phyloP scores from a whole-genome alignment of 345 rosid species.

The Boechera stricta region DNA sequence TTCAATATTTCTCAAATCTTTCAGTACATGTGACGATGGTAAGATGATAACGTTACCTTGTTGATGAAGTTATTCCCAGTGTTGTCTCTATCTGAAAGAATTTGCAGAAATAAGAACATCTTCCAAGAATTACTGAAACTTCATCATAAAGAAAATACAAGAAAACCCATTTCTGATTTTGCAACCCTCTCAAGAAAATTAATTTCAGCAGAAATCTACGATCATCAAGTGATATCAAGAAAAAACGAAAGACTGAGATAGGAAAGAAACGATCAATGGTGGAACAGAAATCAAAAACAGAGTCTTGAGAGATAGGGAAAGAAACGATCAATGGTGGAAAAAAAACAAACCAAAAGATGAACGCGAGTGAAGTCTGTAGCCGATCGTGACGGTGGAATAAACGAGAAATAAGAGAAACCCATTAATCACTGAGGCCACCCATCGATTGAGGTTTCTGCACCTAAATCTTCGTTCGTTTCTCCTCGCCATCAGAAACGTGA shows the following conservation, averaged over 20 bases:
- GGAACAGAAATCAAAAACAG: not conserved
- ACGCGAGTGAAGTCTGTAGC: constrained; percentile 51
- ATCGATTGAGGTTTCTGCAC: not conserved
- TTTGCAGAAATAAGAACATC: constrained; percentile 7
- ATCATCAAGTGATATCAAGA: not conserved
- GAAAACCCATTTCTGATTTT: too few relatives aligned
- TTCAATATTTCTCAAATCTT: not conserved
- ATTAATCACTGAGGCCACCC: not conserved
- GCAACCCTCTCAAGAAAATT: not conserved
- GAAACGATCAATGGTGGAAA: constrained; percentile 1
- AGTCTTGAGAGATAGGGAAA: constrained; percentile 21
- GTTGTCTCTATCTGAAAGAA: constrained; percentile 45
- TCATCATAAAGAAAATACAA: not conserved
- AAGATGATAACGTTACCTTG: constrained; percentile 49
- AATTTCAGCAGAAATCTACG: not conserved
- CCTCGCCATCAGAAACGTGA: not conserved
- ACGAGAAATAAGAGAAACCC: constrained; percentile 5
- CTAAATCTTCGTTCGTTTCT: constrained; percentile 5
- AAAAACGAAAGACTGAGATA: not conserved
- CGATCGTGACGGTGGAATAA: constrained; percentile 45
- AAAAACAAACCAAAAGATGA: constrained; percentile 52
- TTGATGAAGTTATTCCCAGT: constrained; percentile 42
- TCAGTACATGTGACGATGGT: not conserved
- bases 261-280: not conserved
- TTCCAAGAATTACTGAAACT: not conserved